Percentiles rank a stretch among this genome's conserved stretches.
These are phyloP conservation scores for Aspergillus novofumigatus DNA, from an alignment of 2,329 filamentous ascomycete genomes.

Conservation along the genomic window DNA sequence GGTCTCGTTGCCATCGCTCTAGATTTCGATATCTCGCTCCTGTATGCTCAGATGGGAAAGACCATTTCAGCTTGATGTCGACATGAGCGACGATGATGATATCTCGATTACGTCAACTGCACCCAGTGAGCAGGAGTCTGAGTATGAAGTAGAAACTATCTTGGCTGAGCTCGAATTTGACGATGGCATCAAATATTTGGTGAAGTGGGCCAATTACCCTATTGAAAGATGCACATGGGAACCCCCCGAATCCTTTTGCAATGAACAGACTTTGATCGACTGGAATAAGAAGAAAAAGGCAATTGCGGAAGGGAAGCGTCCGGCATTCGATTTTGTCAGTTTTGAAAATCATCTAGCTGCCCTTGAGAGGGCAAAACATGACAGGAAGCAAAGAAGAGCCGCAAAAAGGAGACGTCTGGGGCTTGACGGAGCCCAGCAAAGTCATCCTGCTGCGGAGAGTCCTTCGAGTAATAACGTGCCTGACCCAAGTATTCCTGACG, in stretches of 20 bases:
- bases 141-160: constrained; percentile 55
- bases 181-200: constrained; percentile 49
- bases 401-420: constrained; percentile 26
- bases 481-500: neutral
- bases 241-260: constrained; percentile 39
- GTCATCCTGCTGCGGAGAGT: neutral
- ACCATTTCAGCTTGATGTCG: constrained; percentile 14
- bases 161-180: constrained; percentile 43
- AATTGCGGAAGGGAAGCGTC: constrained; percentile 26
- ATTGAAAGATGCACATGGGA: constrained; percentile 56
- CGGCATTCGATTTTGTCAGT: constrained; percentile 29
- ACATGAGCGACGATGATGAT: constrained; percentile 38
- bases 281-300: constrained; percentile 37
- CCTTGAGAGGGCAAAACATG: constrained; percentile 15
- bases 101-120: constrained; percentile 57
- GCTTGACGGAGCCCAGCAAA: neutral
- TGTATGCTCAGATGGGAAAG: neutral
- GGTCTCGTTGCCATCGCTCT: neutral
- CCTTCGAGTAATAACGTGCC: neutral
- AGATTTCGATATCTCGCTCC: neutral
- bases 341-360: constrained; percentile 26
- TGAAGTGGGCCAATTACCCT: constrained; percentile 61
- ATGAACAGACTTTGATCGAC: constrained; percentile 35
- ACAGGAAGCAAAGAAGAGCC: constrained; percentile 25
- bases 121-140: constrained; percentile 40